Conservation (phyloP, 331 rosid genomes). For the Malus hybrid region DNA sequence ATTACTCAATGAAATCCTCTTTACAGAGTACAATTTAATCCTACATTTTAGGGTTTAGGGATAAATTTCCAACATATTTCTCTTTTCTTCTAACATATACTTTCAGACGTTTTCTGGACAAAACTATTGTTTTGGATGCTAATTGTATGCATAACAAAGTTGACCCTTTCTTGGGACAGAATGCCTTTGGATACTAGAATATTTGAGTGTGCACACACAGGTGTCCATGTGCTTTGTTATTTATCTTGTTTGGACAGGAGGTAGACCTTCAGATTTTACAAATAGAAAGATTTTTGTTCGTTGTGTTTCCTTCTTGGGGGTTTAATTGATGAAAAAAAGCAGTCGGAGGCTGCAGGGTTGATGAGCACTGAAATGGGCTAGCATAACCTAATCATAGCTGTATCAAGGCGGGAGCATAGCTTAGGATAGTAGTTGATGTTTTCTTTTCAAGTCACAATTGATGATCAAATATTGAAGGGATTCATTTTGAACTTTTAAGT, state of each 20-base stretch:
- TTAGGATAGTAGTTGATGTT: background rate
- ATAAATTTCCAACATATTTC: background rate
- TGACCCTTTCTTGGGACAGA: background rate
- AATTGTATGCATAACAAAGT: background rate
- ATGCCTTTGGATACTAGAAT: background rate
- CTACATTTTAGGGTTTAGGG: background rate
- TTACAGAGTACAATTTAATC: background rate
- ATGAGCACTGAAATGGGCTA: background rate
- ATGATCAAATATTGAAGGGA: background rate
- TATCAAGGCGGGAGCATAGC: background rate
- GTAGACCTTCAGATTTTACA: background rate
- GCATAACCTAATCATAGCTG: background rate
- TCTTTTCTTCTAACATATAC: no score
- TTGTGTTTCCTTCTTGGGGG: background rate
- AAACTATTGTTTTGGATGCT: background rate
- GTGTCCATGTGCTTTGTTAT: background rate
- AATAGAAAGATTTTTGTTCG: background rate
- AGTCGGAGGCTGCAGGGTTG: background rate
- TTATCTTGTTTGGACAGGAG: background rate
- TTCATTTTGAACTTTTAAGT: background rate
- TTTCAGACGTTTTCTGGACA: background rate
- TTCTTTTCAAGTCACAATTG: background rate
- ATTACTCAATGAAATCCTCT: conserved; percentile 1
- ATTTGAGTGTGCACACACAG: background rate
- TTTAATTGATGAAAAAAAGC: background rate